Evolutionary conservation across 2,329 filamentous ascomycete species (phyloP).

Genomic region (Exophiala sideris): DNA sequence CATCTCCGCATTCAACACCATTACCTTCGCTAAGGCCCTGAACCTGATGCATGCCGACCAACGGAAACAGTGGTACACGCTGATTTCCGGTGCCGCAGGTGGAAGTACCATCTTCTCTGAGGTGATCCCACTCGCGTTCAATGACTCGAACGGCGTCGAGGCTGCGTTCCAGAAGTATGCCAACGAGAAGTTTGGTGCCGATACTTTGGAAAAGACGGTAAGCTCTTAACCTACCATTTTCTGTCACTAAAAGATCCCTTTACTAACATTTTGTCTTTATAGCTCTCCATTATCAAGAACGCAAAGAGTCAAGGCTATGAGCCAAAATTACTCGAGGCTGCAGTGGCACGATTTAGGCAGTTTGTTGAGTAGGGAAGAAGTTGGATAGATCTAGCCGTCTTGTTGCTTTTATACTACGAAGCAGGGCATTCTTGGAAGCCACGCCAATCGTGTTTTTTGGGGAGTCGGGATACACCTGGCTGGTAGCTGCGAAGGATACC

Average conservation of each 20-base stretch:
- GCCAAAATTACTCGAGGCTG: conserved; percentile 20
- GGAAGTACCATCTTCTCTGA: conserved; percentile 27
- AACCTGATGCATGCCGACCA: conserved; percentile 24
- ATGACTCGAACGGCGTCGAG: conserved; percentile 18
- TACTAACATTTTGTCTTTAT: background rate
- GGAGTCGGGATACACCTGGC: no score
- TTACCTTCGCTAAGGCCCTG: conserved; percentile 25
- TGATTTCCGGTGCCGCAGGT: conserved; percentile 28
- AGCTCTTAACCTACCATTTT: background rate
- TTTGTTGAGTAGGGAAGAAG: background rate
- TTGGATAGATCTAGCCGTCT: no score
- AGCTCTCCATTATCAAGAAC: conserved; percentile 9
- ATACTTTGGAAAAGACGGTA: conserved; percentile 8
- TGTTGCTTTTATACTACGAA: no score
- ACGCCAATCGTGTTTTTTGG: no score
- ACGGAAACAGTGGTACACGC: conserved; percentile 25
- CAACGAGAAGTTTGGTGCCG: conserved; percentile 16
- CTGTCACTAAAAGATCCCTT: background rate
- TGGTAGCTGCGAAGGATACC: no score
- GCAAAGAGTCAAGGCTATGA: conserved; percentile 21
- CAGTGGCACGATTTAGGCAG: conserved; percentile 33
- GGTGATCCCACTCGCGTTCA: conserved; percentile 25
- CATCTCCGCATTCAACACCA: conserved; percentile 25
- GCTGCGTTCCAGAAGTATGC: conserved; percentile 27
- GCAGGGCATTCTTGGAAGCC: no score